Percentiles rank a stretch among this genome's conserved stretches.
Conservation (phyloP, 2,329 filamentous ascomycete genomes). For the Coniochaeta sp. region DNA sequence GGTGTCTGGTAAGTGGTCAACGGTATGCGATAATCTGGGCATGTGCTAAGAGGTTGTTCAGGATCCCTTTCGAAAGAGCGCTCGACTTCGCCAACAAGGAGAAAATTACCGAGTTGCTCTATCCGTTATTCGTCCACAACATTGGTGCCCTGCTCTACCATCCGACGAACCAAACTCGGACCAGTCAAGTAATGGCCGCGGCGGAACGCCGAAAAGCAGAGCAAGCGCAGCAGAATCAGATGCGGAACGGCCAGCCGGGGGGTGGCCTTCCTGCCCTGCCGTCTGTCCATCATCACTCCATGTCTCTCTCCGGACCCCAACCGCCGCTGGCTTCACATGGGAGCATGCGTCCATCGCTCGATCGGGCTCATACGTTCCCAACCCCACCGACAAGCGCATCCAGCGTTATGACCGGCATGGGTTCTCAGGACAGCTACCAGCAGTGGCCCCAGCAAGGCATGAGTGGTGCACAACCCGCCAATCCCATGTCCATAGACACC, state of each 20-base stretch:
- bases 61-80: slow-evolving; percentile 97
- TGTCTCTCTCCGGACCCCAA: slow-evolving; percentile 49
- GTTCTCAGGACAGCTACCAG: slow-evolving; percentile 69
- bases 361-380: slow-evolving; percentile 86
- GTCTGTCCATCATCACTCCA: slow-evolving; percentile 53
- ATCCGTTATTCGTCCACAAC: slow-evolving; percentile 95
- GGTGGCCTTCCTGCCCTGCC: slow-evolving; percentile 60
- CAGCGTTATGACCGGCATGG: slow-evolving; percentile 68
- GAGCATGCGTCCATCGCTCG: slow-evolving; percentile 68
- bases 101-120: slow-evolving; percentile 93
- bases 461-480: slow-evolving; percentile 53
- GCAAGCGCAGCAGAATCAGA: slow-evolving; percentile 36
- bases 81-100: slow-evolving; percentile 99
- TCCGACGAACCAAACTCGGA: slow-evolving; percentile 77
- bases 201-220: slow-evolving; percentile 70
- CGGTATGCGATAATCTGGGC: not conserved
- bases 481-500: slow-evolving; percentile 76
- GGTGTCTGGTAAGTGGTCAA: slow-evolving; percentile 75
- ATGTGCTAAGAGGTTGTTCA: slow-evolving; percentile 27
- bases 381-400: slow-evolving; percentile 92
- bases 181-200: slow-evolving; percentile 81
- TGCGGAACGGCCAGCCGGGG: slow-evolving; percentile 45
- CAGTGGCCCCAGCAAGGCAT: slow-evolving; percentile 60
- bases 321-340: slow-evolving; percentile 57
- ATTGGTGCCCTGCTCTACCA: slow-evolving; percentile 92